Conservation (phyloP, 768 basidiomycete genomes). For the Collybia nuda region DNA sequence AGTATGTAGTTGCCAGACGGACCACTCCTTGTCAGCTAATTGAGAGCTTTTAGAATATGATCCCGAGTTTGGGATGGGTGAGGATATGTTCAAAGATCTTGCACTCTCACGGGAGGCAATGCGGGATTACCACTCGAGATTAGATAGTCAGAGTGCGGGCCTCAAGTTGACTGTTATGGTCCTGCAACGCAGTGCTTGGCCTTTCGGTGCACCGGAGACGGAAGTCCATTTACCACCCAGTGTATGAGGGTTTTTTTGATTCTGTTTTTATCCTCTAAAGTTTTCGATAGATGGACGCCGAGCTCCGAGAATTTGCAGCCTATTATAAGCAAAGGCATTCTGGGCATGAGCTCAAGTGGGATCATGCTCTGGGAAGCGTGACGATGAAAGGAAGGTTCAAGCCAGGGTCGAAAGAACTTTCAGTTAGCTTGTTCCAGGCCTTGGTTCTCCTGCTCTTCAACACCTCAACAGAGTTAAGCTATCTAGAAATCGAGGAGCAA, state of each 20-base stretch:
- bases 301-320: conserved; percentile 57
- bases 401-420: conserved; percentile 76
- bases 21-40: background rate
- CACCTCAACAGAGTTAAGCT: conserved; percentile 55
- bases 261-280: conserved; percentile 4
- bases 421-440: conserved; percentile 89
- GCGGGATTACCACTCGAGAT: conserved; percentile 57
- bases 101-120: conserved; percentile 74
- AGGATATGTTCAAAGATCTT: conserved; percentile 94
- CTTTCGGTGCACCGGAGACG: conserved; percentile 57
- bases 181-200: conserved; percentile 89
- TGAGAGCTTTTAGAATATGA: conserved; percentile 68
- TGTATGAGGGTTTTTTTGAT: conserved; percentile 32
- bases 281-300: conserved; percentile 65
- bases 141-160: conserved; percentile 33
- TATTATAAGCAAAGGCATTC: conserved; percentile 84
- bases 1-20: conserved; percentile 31
- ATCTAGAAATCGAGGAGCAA: conserved; percentile 63
- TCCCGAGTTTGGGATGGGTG: conserved; percentile 91
- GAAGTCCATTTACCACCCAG: conserved; percentile 52
- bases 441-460: conserved; percentile 89
- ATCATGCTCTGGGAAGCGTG: conserved; percentile 83
- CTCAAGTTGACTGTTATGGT: conserved; percentile 73
- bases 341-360: conserved; percentile 78
- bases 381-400: conserved; percentile 72